Percentiles rank a stretch among this genome's conserved stretches.
phyloP scores from a whole-genome alignment of 345 rosid genomes.

The Atalantia buxifolia region DNA sequence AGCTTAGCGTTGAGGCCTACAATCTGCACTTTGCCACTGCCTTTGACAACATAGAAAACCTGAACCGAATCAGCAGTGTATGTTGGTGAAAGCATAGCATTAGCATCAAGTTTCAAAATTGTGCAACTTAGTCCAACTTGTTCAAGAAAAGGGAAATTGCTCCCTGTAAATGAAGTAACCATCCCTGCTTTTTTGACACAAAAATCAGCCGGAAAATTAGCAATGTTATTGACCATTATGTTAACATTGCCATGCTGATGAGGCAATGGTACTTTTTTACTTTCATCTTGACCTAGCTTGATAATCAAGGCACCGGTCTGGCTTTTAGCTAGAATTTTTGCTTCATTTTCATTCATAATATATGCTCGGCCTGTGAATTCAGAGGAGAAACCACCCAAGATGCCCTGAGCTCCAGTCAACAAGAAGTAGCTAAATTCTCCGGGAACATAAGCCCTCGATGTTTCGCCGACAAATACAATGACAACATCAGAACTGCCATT shows the following conservation, averaged over 20 bases:
- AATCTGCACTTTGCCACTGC: constrained; percentile 27
- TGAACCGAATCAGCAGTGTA: background rate
- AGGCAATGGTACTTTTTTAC: constrained; percentile 5
- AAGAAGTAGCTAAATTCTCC: constrained; percentile 34
- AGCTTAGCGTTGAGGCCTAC: constrained; percentile 25
- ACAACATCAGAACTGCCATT: constrained; percentile 21
- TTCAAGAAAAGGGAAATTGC: constrained; percentile 17
- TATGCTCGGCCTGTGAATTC: constrained; percentile 16
- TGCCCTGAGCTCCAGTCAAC: constrained; percentile 16
- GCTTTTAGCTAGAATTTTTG: constrained; percentile 9
- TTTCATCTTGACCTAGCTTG: constrained; percentile 19
- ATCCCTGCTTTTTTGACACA: constrained; percentile 17
- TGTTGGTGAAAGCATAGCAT: constrained; percentile 23
- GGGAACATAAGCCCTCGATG: constrained; percentile 19
- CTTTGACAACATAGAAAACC: constrained; percentile 14
- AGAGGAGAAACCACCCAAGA: constrained; percentile 25
- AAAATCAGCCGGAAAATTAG: constrained; percentile 3
- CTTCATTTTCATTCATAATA: constrained; percentile 5
- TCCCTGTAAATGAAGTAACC: background rate
- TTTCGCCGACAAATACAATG: constrained; percentile 26
- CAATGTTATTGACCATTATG: constrained; percentile 14
- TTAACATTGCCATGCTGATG: background rate
- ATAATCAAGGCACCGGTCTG: constrained; percentile 16
- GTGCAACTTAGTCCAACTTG: constrained; percentile 20
- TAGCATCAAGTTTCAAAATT: constrained; percentile 8